Evolutionary conservation across 129 eudicot species (phyloP), one percentile per base, ranked within the genome.

Genomic region (Cynara cardunculus): DNA sequence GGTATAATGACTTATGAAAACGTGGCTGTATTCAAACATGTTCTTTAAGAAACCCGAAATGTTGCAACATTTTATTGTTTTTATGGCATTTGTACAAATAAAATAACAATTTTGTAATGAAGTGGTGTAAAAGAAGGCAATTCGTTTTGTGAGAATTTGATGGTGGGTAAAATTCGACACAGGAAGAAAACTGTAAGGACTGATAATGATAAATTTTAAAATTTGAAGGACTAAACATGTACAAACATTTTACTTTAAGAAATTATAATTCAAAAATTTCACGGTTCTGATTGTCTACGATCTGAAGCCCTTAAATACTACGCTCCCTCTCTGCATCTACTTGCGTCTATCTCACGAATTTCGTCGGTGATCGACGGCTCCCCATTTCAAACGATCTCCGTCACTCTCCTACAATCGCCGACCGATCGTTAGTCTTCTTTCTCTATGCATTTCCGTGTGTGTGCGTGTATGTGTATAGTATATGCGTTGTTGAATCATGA

Each of bases 241-340:
- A 34, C 22, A 53, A 7, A 53, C 6, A 56, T 56, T 56, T 56
- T 56, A 18, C 9, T 56, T 56, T 18, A 24, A 69, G 34, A 27
- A 35, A 22, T 72, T 22, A 10, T 6, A 21, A 35, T 72, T 72
- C 76, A 72, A 72, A 72, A 72, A 2, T 21, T 22, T 37, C n/a
- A 71, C 75, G 27, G 4, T 34, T 71, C 11, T 37, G 31, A n/a
- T 37, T 72, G 37, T 16, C 61, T 35, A 30, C 76, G 3, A 72
- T 72, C 76, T 72, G 76, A 72, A 72, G 75, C 76, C 76, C 76
- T 72, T 72, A 72, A 35, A 72, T 72, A 72, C 65, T 72, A 72
- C 61, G 61, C 76, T 72, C 76, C 76, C 61, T 19, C 61, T 34
- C 76, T 72, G 76, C 61, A 72, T 72, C 76, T 37, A 7, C 31